Evolutionary conservation across 257 asterid genomes (phyloP).

Genomic region (Striga asiatica): DNA sequence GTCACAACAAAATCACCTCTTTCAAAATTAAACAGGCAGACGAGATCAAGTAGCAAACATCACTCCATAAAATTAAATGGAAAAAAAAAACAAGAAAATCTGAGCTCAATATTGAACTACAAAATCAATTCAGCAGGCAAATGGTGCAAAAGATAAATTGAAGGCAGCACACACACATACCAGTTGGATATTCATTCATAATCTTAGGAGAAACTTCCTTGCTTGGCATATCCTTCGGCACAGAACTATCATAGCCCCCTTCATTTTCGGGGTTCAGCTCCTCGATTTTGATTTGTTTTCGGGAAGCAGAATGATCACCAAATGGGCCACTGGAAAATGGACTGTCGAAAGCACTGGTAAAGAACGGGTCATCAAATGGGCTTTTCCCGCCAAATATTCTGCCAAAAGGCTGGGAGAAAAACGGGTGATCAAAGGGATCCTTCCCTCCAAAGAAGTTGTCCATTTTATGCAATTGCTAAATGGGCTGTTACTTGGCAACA

Average conservation of each 20-base stretch:
- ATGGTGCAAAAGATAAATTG: background rate
- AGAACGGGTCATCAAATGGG: slow-evolving; percentile 37
- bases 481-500: background rate
- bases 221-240: too few relatives aligned
- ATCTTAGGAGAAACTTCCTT: slow-evolving; percentile 33
- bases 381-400: slow-evolving; percentile 35
- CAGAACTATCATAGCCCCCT: slow-evolving; percentile 19
- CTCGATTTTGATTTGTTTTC: slow-evolving; percentile 47
- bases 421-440: slow-evolving; percentile 67
- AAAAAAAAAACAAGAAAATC: too few relatives aligned
- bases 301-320: slow-evolving; percentile 23
- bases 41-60: too few relatives aligned
- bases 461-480: slow-evolving; percentile 24
- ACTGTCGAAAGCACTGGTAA: too few relatives aligned
- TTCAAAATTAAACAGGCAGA: background rate
- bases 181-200: slow-evolving; percentile 21
- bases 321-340: slow-evolving; percentile 26
- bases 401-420: slow-evolving; percentile 51
- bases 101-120: too few relatives aligned
- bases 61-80: too few relatives aligned
- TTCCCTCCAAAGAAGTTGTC: slow-evolving; percentile 64
- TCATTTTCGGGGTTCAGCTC: slow-evolving; percentile 48
- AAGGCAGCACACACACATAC: slow-evolving; percentile 14
- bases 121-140: background rate
- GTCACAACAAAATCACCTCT: background rate